These are phyloP conservation scores for Ananas comosus DNA, from an alignment of 176 grass and related monocot genomes.

Conservation along the genomic window DNA sequence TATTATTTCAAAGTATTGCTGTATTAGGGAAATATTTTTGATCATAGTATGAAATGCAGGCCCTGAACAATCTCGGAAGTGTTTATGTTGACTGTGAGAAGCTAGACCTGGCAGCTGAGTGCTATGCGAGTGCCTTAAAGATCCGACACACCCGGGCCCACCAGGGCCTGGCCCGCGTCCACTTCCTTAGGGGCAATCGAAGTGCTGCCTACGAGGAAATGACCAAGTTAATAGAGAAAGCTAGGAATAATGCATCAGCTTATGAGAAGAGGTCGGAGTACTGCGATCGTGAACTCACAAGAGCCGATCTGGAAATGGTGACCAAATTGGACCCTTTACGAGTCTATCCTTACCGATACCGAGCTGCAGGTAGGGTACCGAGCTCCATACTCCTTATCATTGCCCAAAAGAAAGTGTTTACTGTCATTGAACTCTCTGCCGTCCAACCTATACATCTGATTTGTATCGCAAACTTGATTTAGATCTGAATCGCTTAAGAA, in stretches of 20 bases:
- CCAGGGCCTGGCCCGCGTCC: slow-evolving; percentile 89
- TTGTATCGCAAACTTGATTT: too few species aligned
- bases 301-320: slow-evolving; percentile 74
- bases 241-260: slow-evolving; percentile 87
- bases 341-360: slow-evolving; percentile 94
- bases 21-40: background rate
- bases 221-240: slow-evolving; percentile 96
- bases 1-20: background rate
- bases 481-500: too few species aligned
- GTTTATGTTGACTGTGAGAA: slow-evolving; percentile 95
- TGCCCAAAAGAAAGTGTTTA: background rate
- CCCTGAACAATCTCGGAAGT: slow-evolving; percentile 95
- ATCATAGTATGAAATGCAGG: slow-evolving; percentile 31
- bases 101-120: slow-evolving; percentile 88
- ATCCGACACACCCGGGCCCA: slow-evolving; percentile 94
- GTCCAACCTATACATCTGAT: background rate
- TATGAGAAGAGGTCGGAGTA: slow-evolving; percentile 99
- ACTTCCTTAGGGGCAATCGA: slow-evolving; percentile 74
- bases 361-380: slow-evolving; percentile 65
- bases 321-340: slow-evolving; percentile 89
- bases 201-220: slow-evolving; percentile 81
- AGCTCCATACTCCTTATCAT: too few species aligned
- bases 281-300: slow-evolving; percentile 77
- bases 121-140: slow-evolving; percentile 84
- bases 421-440: background rate